These are phyloP conservation scores for Colletotrichum lindemuthianum DNA, from an alignment of 2,329 filamentous ascomycete species.

Conservation along the genomic window DNA sequence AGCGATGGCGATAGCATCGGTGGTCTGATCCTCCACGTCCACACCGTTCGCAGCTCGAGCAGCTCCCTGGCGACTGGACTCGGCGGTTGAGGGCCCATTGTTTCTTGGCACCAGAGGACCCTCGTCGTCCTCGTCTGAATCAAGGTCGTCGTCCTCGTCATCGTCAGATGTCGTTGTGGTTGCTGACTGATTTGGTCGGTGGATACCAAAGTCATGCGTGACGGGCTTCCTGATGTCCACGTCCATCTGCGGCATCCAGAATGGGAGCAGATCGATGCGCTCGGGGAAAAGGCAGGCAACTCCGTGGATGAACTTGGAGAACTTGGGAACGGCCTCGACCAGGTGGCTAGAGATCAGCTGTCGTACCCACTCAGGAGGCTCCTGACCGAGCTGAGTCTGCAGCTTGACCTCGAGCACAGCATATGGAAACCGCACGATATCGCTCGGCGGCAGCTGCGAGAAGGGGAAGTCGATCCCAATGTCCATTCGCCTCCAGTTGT, in stretches of 20 bases:
- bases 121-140: conserved; percentile 49
- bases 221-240: conserved; percentile 95
- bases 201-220: conserved; percentile 90
- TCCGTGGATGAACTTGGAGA: conserved; percentile 99
- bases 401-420: conserved; percentile 97
- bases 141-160: conserved; percentile 76
- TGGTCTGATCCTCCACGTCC: conserved; percentile 88
- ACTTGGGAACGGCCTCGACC: conserved; percentile 98
- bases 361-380: conserved; percentile 95
- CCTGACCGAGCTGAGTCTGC: conserved; percentile 94
- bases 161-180: conserved; percentile 82
- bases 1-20: conserved; percentile 64
- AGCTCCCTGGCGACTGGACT: conserved; percentile 50
- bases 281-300: conserved; percentile 87
- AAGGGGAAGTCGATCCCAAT: conserved; percentile 98
- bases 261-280: conserved; percentile 89
- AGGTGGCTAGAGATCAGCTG: conserved; percentile 93
- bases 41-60: conserved; percentile 47
- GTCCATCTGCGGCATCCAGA: conserved; percentile 99
- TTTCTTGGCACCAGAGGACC: conserved; percentile 13
- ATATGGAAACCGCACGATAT: conserved; percentile 93
- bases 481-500: conserved; percentile 97
- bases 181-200: conserved; percentile 78
- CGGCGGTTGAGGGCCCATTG: conserved; percentile 42
- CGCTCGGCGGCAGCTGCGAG: conserved; percentile 83